Evolutionary conservation across 805 yeast genomes (phyloP).

Genomic region (Groenewaldozyma salmanticensis): DNA sequence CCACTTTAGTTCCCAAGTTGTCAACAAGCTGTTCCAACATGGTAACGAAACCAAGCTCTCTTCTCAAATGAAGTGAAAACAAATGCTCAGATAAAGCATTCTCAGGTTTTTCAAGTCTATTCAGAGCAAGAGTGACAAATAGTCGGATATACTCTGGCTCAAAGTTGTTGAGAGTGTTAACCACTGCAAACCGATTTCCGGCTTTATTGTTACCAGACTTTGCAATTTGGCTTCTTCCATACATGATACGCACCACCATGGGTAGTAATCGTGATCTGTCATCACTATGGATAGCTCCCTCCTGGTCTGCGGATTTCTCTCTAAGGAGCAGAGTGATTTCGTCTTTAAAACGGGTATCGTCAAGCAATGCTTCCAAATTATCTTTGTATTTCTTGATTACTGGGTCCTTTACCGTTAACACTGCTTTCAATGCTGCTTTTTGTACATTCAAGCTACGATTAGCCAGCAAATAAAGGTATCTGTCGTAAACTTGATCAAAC

Average conservation of each 20-base stretch:
- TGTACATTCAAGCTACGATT: constrained; percentile 56
- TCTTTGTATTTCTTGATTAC: constrained; percentile 60
- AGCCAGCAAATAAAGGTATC: constrained; percentile 48
- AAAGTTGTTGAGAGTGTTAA: constrained; percentile 27
- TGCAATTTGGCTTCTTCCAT: constrained; percentile 74
- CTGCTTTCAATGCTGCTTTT: constrained; percentile 57
- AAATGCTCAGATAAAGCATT: constrained; percentile 2
- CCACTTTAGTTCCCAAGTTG: constrained; percentile 50
- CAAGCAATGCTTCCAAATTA: constrained; percentile 62
- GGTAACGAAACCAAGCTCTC: constrained; percentile 49
- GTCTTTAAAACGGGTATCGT: constrained; percentile 77
- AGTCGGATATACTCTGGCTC: constrained; percentile 37
- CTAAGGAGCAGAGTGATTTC: constrained; percentile 61
- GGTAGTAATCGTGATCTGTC: constrained; percentile 62
- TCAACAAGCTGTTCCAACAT: constrained; percentile 46
- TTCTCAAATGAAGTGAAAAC: too few species aligned
- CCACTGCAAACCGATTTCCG: constrained; percentile 45
- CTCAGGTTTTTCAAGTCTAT: constrained; percentile 30
- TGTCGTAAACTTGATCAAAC: constrained; percentile 43
- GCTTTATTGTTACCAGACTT: constrained; percentile 59
- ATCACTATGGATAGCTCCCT: constrained; percentile 41
- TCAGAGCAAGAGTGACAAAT: constrained; percentile 56
- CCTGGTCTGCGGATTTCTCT: constrained; percentile 36
- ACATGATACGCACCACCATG: constrained; percentile 62
- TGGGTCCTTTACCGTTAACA: constrained; percentile 54